Evolutionary conservation across 1,139 yeast genomes (phyloP), one percentile per base, ranked within the genome.

Genomic region (Pneumocystis canis): DNA sequence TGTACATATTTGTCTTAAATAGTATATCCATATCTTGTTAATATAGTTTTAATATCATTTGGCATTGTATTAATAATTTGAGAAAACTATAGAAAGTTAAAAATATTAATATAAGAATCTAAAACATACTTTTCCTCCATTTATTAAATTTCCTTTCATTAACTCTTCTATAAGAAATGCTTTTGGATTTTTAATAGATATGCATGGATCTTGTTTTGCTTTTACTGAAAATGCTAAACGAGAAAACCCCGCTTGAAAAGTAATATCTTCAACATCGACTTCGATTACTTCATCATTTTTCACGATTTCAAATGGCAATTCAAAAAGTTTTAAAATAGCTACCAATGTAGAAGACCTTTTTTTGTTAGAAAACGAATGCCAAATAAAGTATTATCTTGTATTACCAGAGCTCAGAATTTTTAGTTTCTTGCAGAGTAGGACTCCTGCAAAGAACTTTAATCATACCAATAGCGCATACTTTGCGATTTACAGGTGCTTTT

Each of bases 241-340:
- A 60, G 95, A 87, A 73, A 82, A 92, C 61, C 84, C 83, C 0
- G 96, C 85, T 1, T 97, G 97, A 74, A 89, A 92, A 0, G 94
- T 78, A 33, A 81, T 73, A 58, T 84, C 84, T 59, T 84, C 88
- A 5, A 67, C 67, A 47, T 65, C 68, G 20, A 71, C 66, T 58
- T 73, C 78, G 18, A 71, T 73, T 40, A 68, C 68, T 18, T 58
- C 66, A 20, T 65, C 62, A n/a, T 32, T 59, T 47, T 63, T 54
- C 16, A 47, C 20, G 25, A 60, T 62, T 28, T 60, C 62, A 18
- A 62, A 59, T 16, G 66, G 66, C 5, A 65, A 37, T 47, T 65
- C 67, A 30, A 65, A 53, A 53, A 65, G 62, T 39, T 62, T 62
- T 77, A 3, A 80, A 78, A 1, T 78, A 70, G 66, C 83, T 74